Evolutionary conservation across 176 grass and related monocot genomes (phyloP).

Genomic region (Olyra latifolia): DNA sequence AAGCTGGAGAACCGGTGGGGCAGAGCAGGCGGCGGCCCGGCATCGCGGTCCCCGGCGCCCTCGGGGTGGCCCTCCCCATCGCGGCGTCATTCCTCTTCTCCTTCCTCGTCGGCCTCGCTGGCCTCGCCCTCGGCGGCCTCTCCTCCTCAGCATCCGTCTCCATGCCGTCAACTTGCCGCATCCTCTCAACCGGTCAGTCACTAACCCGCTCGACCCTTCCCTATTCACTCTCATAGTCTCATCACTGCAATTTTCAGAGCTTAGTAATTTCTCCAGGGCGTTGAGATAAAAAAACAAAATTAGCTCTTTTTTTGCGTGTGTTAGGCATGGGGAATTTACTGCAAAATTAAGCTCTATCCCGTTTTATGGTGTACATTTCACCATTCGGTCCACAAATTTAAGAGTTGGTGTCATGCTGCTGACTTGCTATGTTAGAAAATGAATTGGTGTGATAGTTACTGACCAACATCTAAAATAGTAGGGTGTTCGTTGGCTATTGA

Average conservation of each 20-base stretch:
- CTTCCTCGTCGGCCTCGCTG: slow-evolving; percentile 65
- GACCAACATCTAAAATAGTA: neutral
- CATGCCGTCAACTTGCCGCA: slow-evolving; percentile 78
- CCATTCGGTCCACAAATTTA: neutral
- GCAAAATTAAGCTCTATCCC: neutral
- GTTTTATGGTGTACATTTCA: neutral
- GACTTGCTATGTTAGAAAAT: neutral
- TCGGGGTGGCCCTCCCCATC: slow-evolving; percentile 59
- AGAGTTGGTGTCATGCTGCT: neutral
- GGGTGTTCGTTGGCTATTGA: neutral
- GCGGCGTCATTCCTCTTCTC: slow-evolving; percentile 77
- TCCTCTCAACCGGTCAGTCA: slow-evolving; percentile 74
- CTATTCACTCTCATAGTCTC: neutral
- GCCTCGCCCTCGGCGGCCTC: slow-evolving; percentile 62
- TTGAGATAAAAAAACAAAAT: neutral
- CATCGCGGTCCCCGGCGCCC: slow-evolving; percentile 47
- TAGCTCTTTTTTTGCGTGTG: neutral
- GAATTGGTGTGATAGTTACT: neutral
- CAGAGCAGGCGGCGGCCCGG: neutral
- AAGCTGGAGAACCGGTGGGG: slow-evolving; percentile 20
- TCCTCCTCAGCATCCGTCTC: slow-evolving; percentile 66
- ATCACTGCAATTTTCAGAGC: neutral
- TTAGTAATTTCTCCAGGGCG: neutral
- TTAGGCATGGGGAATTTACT: neutral
- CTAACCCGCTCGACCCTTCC: neutral